Conservation (phyloP, 192 early-diverging fungal genomes). For the Linnemannia hyalina region DNA sequence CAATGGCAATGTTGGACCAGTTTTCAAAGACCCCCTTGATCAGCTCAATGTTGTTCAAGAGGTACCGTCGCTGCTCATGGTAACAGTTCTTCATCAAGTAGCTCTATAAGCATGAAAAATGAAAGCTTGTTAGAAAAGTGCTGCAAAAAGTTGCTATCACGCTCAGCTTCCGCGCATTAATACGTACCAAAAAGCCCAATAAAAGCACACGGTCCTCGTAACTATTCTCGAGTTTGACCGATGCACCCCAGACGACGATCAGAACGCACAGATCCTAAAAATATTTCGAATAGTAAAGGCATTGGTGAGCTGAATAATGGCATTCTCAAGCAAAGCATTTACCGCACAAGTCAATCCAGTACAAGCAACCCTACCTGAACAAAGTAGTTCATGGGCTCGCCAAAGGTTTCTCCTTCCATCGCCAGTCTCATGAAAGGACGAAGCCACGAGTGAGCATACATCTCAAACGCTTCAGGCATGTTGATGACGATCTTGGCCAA, state of each 20-base stretch:
- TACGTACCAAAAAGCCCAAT: slow-evolving; percentile 60
- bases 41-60: slow-evolving; percentile 68
- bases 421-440: slow-evolving; percentile 68
- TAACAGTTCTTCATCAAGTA: slow-evolving; percentile 63
- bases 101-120: slow-evolving; percentile 21
- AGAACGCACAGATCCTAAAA: slow-evolving; percentile 75
- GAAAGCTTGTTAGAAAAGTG: not conserved
- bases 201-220: slow-evolving; percentile 59
- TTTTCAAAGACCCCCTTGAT: slow-evolving; percentile 74
- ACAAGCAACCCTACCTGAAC: slow-evolving; percentile 64
- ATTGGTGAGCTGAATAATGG: not conserved
- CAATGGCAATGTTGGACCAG: slow-evolving; percentile 69
- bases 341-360: not conserved
- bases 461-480: slow-evolving; percentile 70
- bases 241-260: slow-evolving; percentile 74
- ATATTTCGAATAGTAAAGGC: not conserved
- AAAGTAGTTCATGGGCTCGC: slow-evolving; percentile 76
- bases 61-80: slow-evolving; percentile 47
- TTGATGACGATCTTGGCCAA: slow-evolving; percentile 78
- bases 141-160: not conserved
- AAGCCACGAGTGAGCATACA: slow-evolving; percentile 72
- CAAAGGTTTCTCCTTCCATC: slow-evolving; percentile 63
- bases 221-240: slow-evolving; percentile 33
- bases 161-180: not conserved
- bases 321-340: not conserved